Evolutionary conservation across 495 filamentous ascomycete species (phyloP).

Genomic region (Hypoxylon trugodes): DNA sequence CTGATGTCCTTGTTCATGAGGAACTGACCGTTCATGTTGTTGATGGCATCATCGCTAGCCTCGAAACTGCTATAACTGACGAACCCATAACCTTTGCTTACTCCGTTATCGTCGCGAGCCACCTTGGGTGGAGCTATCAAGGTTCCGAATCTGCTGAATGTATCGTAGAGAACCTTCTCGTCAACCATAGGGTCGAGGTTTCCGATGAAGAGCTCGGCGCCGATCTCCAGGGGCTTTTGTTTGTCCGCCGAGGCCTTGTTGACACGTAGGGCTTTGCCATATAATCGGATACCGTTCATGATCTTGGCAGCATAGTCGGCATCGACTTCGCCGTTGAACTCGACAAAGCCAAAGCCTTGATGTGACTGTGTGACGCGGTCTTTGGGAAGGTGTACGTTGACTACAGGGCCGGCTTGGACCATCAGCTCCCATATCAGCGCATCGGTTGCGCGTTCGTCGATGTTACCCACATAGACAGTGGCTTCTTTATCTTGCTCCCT

Average conservation of each 20-base stretch:
- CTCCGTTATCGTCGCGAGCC: conserved; percentile 87
- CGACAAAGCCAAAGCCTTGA: conserved; percentile 98
- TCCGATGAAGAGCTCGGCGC: conserved; percentile 95
- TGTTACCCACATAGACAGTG: conserved; percentile 97
- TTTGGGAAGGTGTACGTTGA: conserved; percentile 97
- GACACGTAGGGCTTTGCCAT: conserved; percentile 93
- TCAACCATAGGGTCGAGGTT: conserved; percentile 95
- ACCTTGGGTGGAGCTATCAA: conserved; percentile 89
- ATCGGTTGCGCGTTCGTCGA: conserved; percentile 94
- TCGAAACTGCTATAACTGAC: conserved; percentile 95
- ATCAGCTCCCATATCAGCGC: conserved; percentile 95
- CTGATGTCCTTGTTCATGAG: conserved; percentile 95
- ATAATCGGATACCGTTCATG: conserved; percentile 94
- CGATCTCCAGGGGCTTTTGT: conserved; percentile 94
- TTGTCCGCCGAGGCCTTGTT: conserved; percentile 94
- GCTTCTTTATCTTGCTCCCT: conserved; percentile 99
- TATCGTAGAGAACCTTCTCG: conserved; percentile 96
- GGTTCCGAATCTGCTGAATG: conserved; percentile 92
- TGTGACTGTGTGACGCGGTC: conserved; percentile 96
- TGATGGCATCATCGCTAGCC: conserved; percentile 88
- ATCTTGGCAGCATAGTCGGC: conserved; percentile 96
- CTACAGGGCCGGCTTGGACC: conserved; percentile 94
- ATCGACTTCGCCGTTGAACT: conserved; percentile 95
- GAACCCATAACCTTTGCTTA: conserved; percentile 97
- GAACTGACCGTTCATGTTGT: conserved; percentile 95